Conservation (phyloP, 2,329 filamentous ascomycete species). For the Arthrobotrys iridis region DNA sequence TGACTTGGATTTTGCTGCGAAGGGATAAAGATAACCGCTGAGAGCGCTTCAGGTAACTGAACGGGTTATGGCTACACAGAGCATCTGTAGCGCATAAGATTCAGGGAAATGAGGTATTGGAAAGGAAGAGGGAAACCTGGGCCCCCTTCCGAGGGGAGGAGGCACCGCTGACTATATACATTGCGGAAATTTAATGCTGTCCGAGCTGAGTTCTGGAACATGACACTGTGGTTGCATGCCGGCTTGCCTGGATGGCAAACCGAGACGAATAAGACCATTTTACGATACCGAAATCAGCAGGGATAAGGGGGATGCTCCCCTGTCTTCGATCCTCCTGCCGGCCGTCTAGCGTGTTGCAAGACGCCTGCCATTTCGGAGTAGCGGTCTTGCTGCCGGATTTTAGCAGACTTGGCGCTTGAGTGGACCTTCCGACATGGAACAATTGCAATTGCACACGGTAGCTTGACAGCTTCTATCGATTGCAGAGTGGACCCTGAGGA, state of each 20-base stretch:
- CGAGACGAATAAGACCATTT: slow-evolving; percentile 12
- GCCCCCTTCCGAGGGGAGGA: background rate
- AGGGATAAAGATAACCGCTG: background rate
- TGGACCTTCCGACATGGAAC: slow-evolving; percentile 21
- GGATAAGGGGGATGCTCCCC: slow-evolving; percentile 24
- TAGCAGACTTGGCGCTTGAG: slow-evolving; percentile 36
- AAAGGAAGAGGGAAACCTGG: background rate
- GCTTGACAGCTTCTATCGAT: slow-evolving; percentile 32
- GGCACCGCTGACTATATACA: slow-evolving; percentile 28
- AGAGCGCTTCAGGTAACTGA: background rate
- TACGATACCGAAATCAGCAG: slow-evolving; percentile 29
- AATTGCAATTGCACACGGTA: background rate
- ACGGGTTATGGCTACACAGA: background rate
- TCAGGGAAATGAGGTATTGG: background rate
- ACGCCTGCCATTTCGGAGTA: slow-evolving; percentile 36
- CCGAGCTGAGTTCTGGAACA: slow-evolving; percentile 23
- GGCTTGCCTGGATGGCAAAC: slow-evolving; percentile 42
- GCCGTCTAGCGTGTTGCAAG: slow-evolving; percentile 41
- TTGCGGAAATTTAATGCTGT: slow-evolving; percentile 17
- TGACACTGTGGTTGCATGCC: slow-evolving; percentile 49
- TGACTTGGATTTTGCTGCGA: background rate
- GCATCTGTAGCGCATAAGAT: background rate
- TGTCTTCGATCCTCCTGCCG: slow-evolving; percentile 18
- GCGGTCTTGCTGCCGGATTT: slow-evolving; percentile 48
- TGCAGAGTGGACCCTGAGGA: background rate